Evolutionary conservation across 495 filamentous ascomycete species (phyloP).

Genomic region (Talaromyces thailandensis): DNA sequence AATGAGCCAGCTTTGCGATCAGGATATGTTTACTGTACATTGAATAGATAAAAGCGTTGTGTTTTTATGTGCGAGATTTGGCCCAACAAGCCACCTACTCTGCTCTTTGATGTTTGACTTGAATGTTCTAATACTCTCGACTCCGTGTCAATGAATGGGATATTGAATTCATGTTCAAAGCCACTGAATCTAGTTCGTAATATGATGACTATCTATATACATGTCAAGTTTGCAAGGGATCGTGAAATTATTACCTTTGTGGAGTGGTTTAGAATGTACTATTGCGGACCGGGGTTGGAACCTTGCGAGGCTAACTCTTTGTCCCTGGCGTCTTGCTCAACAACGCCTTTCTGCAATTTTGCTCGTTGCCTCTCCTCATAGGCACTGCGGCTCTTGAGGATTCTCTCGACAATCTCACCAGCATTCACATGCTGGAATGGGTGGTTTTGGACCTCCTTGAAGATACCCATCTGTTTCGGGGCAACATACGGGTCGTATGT

Average conservation of each 20-base stretch:
- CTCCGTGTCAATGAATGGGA: neutral
- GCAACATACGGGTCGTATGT: slow-evolving; percentile 79
- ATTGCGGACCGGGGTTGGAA: neutral
- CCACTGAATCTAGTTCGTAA: neutral
- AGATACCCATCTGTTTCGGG: slow-evolving; percentile 71
- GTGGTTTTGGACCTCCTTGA: slow-evolving; percentile 62
- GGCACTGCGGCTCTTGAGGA: slow-evolving; percentile 69
- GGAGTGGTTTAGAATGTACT: neutral
- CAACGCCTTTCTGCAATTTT: slow-evolving; percentile 74
- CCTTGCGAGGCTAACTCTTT: slow-evolving; percentile 18
- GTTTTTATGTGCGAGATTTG: neutral
- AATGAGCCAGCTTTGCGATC: neutral
- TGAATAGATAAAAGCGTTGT: slow-evolving; percentile 1
- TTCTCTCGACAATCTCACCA: slow-evolving; percentile 81
- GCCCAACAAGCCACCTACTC: neutral
- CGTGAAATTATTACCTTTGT: neutral
- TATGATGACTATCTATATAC: neutral
- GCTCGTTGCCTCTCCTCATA: slow-evolving; percentile 86
- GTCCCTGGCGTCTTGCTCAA: slow-evolving; percentile 46
- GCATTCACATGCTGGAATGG: slow-evolving; percentile 83
- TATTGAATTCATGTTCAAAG: neutral
- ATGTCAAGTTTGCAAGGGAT: neutral
- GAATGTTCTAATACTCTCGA: neutral
- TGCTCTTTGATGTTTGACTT: neutral
- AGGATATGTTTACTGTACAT: slow-evolving; percentile 2